Conservation (phyloP, 768 basidiomycete species). For the Amanita fuliginea region DNA sequence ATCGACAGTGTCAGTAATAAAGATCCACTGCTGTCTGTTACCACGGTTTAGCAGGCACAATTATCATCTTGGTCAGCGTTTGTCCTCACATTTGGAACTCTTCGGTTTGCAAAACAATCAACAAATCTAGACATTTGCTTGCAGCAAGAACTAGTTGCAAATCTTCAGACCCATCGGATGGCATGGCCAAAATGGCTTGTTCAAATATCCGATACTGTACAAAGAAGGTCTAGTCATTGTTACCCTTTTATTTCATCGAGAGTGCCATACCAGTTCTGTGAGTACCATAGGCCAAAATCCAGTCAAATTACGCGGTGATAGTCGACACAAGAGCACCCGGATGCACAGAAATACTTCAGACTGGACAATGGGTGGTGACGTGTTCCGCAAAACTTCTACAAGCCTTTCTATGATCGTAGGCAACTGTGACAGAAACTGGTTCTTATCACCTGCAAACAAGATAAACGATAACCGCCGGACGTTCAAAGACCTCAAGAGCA, state of each 20-base stretch:
- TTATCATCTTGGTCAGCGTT: background rate
- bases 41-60: background rate
- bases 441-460: conserved; percentile 81
- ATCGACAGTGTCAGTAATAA: conserved; percentile 95
- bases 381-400: conserved; percentile 81
- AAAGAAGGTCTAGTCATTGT: background rate
- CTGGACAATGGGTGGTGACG: conserved; percentile 74
- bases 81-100: conserved; percentile 87
- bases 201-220: conserved; percentile 84
- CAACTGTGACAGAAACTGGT: conserved; percentile 81
- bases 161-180: conserved; percentile 77
- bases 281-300: conserved; percentile 96
- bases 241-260: background rate
- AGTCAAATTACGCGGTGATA: conserved; percentile 83
- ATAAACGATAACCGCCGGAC: conserved; percentile 81
- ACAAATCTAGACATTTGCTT: conserved; percentile 87
- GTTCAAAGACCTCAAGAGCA: conserved; percentile 74
- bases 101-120: conserved; percentile 89
- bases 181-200: conserved; percentile 56
- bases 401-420: conserved; percentile 96
- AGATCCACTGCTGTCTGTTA: conserved; percentile 91
- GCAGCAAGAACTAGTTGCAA: conserved; percentile 77
- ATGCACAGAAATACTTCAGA: conserved; percentile 94
- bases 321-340: conserved; percentile 79
- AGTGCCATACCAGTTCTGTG: conserved; percentile 67